Percentiles rank a stretch among this genome's conserved stretches.
These are phyloP conservation scores for Nannochloris sp. DNA, from an alignment of 139 green algal genomes.

Conservation along the genomic window DNA sequence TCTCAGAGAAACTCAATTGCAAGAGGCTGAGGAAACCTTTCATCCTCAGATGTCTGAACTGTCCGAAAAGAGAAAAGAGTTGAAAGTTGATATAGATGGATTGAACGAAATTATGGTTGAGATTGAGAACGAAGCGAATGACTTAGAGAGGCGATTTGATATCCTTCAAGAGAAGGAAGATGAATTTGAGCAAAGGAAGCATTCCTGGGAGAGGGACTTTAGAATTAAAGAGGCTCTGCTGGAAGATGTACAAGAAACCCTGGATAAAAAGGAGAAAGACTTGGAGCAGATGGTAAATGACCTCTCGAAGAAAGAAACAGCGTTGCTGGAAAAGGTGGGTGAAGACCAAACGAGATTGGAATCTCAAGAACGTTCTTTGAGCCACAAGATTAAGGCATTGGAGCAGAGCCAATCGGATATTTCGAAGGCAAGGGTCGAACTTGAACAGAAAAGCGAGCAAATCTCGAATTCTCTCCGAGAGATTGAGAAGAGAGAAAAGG, in stretches of 20 bases:
- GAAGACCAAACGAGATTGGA: too few species aligned
- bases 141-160: conserved; percentile 34
- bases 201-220: conserved; percentile 18
- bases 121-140: conserved; percentile 22
- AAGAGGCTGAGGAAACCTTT: background rate
- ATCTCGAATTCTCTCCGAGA: too few species aligned
- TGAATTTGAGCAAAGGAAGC: conserved; percentile 14
- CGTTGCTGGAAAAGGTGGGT: too few species aligned
- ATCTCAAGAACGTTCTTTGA: conserved; percentile 13
- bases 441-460: too few species aligned
- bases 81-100: conserved; percentile 7
- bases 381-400: conserved; percentile 11
- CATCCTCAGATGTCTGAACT: conserved; percentile 26
- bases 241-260: background rate
- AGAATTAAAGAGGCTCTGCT: conserved; percentile 12
- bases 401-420: conserved; percentile 5
- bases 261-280: background rate
- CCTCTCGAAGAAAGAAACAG: background rate
- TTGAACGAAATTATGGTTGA: too few species aligned
- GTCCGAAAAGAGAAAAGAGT: conserved; percentile 24
- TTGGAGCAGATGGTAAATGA: background rate
- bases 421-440: too few species aligned
- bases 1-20: conserved; percentile 1
- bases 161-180: background rate
- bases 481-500: too few species aligned